Base-by-base conservation (phyloP, 345 rosid genomes). In the Citrus unshiu region DNA sequence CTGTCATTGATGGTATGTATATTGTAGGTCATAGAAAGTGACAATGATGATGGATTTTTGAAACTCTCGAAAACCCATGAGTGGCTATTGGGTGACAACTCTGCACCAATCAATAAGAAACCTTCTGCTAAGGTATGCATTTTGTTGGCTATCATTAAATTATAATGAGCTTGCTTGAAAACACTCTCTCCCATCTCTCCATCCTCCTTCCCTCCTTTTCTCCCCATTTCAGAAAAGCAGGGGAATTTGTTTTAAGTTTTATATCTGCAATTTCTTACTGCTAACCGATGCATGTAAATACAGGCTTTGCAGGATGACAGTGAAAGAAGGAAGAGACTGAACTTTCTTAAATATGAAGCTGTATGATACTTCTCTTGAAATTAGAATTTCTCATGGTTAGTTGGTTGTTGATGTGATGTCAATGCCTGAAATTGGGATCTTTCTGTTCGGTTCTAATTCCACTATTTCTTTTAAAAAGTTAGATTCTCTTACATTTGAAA, bases 291-390 rank as follows among this genome's bases (percentile, higher is more conserved):
- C 56, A 66, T 80, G 72, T 83, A 64, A 68, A 72, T 9, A 66
- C 91, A 95, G 99, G 93, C 85, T 64, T 58, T 91, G 75, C 89
- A 70, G 37, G 91, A 95, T 85, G 97, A 92, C 81, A 81, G 96
- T 21, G 94, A 92, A 79, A 88, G 90, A 83, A 92, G 96, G 86
- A 95, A 87, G 90, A 93, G 88, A 85, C 88, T 95, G 32, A 95
- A 89, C 87, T 80, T 93, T 81, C 97, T 95, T 79, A 35, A 90
- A 83, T 93, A 95, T 81, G 99, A 91, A 89, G 98, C 98, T 78
- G 99, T 95, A 92, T 79, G 96, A 80, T 73, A 79, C 77, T 85
- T 82, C 61, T 82, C 82, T 78, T 76, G 51, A 70, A 76, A 81
- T 85, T 78, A 59, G 63, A 68, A 68, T 84, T 75, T 81, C 82